Conservation (phyloP, 139 green algal genomes). For the Picochlorum sp. region DNA sequence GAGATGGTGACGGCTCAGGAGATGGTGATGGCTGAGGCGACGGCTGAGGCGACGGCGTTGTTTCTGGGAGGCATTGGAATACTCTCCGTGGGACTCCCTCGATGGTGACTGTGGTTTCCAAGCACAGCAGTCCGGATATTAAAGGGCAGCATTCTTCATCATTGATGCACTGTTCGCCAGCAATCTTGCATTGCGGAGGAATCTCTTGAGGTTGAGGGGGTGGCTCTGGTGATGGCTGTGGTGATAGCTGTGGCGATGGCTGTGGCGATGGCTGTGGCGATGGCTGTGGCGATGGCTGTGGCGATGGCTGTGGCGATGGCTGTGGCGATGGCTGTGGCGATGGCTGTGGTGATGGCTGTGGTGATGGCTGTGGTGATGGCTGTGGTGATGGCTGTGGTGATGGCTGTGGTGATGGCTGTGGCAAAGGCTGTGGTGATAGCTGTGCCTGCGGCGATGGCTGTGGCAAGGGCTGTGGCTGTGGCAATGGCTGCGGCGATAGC, state of each 20-base stretch:
- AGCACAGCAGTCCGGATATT: not conserved
- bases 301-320: not conserved
- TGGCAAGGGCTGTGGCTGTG: too few species aligned
- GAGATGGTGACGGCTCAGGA: not conserved
- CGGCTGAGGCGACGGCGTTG: not conserved
- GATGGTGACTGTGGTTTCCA: not conserved
- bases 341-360: not conserved
- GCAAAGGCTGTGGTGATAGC: not conserved
- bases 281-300: not conserved
- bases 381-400: not conserved
- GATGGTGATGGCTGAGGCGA: not conserved
- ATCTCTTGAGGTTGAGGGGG: not conserved
- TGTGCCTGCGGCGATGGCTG: not conserved
- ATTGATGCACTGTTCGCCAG: not conserved
- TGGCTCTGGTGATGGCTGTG: not conserved
- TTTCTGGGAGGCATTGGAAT: not conserved
- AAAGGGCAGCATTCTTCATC: constrained; percentile 3
- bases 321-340: not conserved
- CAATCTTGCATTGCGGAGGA: not conserved
- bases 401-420: not conserved
- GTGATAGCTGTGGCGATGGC: not conserved
- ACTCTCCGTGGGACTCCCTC: not conserved
- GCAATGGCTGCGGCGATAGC: too few species aligned
- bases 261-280: not conserved
- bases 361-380: not conserved